Base-by-base conservation (phyloP, 1,284 basidiomycete genomes). In the Agaricales sp. region DNA sequence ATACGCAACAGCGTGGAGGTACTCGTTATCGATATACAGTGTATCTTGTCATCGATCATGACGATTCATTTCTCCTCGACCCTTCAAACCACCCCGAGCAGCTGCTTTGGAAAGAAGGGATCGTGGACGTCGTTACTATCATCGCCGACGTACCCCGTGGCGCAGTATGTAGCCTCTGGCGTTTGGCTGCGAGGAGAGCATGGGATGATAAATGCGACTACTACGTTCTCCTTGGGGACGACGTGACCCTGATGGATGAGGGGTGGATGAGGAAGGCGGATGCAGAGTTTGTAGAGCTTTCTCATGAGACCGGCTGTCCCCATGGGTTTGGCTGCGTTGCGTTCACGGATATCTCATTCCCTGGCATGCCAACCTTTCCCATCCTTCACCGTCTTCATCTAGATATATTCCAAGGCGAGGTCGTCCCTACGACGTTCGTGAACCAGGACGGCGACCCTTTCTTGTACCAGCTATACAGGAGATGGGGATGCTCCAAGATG, bases 391-490 rank as follows among this genome's bases (percentile, higher is more conserved):
- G 70, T 19, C 71, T 62, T 0, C 79, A 82, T 55, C 61, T 81
- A 58, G 69, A 78, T 22, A 73, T 79, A 43, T 81, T 81, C 54
- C 51, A 59, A 0, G 76, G 75, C 1, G 56, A 69, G 8, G 65
- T 79, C 23, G 59, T 82, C n/a, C 78, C 78, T 0, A 61, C 70
- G 11, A 52, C 60, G n/a, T 81, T 80, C 58, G 59, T 77, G 43
- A 79, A 80, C 52, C 78, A 81, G 57, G 78, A 79, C 46, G 77
- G 75, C 0, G 77, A 79, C 47, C 75, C 76, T 0, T 81, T 70
- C 58, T 57, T 80, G 1, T 81, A 69, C 56, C 77, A 79, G 57
- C 65, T 82, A 2, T 81, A 81, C 56, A 70, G 77, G 13, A 70
- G 74, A 4, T 80, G 73, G 67, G 70, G 68, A 3, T 72, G 70